These are phyloP conservation scores for Lentinula detonsa DNA, from an alignment of 768 basidiomycete genomes.

Conservation along the genomic window DNA sequence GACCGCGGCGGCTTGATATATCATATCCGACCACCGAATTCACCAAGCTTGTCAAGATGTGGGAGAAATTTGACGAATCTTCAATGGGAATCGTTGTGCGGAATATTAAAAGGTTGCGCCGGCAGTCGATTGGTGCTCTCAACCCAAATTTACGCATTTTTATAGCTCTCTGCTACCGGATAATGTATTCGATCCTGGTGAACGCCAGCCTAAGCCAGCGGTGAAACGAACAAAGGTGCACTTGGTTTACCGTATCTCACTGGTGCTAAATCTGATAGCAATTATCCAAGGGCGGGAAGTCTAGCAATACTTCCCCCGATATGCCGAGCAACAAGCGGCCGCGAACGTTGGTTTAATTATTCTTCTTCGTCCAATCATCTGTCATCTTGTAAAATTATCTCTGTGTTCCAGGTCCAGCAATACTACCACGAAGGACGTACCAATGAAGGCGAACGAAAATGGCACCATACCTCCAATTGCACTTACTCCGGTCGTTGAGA, in stretches of 20 bases:
- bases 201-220: conserved; percentile 60
- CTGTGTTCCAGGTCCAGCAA: conserved; percentile 33
- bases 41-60: conserved; percentile 86
- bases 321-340: conserved; percentile 72
- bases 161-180: conserved; percentile 71
- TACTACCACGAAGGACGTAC: conserved; percentile 10
- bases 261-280: background rate
- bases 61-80: conserved; percentile 91
- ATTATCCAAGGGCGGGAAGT: conserved; percentile 51
- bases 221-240: conserved; percentile 73
- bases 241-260: background rate
- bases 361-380: conserved; percentile 17
- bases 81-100: conserved; percentile 94
- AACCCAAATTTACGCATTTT: background rate
- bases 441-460: conserved; percentile 36
- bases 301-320: conserved; percentile 57
- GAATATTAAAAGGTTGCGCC: conserved; percentile 79
- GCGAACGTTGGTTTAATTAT: conserved; percentile 55
- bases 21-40: conserved; percentile 97
- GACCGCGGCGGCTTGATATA: conserved; percentile 85
- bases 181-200: conserved; percentile 75
- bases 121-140: background rate
- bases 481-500: conserved; percentile 24
- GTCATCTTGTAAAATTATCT: conserved; percentile 22
- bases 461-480: conserved; percentile 26